Evolutionary conservation across 2,329 filamentous ascomycete species (phyloP).

Genomic region (Ophiostoma tasmaniense): DNA sequence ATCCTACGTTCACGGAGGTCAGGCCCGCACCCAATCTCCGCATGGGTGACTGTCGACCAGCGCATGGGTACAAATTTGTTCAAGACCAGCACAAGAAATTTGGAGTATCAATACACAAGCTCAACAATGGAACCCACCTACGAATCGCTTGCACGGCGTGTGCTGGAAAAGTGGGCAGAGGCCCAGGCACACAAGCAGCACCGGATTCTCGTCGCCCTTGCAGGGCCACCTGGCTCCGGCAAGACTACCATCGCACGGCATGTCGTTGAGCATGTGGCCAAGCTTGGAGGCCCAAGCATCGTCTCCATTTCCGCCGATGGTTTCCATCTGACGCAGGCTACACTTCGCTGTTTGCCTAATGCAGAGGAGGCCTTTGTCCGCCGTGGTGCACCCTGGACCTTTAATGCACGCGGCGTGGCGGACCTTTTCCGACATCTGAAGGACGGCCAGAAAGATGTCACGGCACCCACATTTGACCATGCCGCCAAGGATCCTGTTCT

Average conservation of each 20-base stretch:
- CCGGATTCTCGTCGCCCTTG: conserved; percentile 21
- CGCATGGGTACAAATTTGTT: not conserved
- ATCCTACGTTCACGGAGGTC: not conserved
- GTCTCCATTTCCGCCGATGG: not conserved
- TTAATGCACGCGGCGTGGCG: conserved; percentile 24
- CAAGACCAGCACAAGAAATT: not conserved
- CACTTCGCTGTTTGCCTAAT: conserved; percentile 24
- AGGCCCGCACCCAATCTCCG: not conserved
- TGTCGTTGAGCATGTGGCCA: conserved; percentile 17
- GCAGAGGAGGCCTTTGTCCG: conserved; percentile 26
- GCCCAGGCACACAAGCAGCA: conserved; percentile 1
- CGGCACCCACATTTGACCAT: not conserved
- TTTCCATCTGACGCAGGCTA: not conserved
- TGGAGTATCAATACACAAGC: not conserved
- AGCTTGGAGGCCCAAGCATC: conserved; percentile 20
- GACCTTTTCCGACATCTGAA: conserved; percentile 17
- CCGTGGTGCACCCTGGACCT: conserved; percentile 30
- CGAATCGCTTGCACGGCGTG: conserved; percentile 21
- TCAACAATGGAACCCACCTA: not conserved
- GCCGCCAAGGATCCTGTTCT: not conserved
- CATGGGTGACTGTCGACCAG: not conserved
- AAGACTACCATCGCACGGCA: conserved; percentile 24
- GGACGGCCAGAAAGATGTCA: not conserved
- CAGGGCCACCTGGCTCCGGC: conserved; percentile 23
- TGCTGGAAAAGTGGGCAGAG: not conserved